Percentiles rank a stretch among this genome's conserved stretches.
phyloP scores from a whole-genome alignment of 73 alveolate species.

The Stentor roeselii region DNA sequence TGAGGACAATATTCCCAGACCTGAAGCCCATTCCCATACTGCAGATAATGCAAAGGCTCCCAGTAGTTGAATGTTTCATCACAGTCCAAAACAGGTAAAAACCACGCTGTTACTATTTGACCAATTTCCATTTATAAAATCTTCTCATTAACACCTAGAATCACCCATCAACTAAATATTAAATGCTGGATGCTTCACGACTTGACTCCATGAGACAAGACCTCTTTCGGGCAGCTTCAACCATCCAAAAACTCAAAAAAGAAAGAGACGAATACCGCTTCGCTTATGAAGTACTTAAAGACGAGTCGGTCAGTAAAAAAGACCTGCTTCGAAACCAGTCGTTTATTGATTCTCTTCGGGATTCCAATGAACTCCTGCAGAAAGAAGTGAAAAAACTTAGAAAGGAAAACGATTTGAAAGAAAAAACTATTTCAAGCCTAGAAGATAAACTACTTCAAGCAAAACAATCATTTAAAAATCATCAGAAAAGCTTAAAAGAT shows the following conservation, averaged over 20 bases:
- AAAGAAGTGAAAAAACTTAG: neutral
- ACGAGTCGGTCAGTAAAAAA: no score
- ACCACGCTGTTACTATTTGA: slow-evolving; percentile 5
- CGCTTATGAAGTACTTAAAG: neutral
- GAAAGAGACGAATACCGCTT: neutral
- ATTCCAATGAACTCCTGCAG: neutral
- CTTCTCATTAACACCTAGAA: no score
- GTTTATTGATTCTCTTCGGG: neutral
- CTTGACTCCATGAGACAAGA: neutral
- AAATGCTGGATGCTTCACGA: neutral
- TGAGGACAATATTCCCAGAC: slow-evolving; percentile 37
- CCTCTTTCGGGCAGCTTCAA: neutral
- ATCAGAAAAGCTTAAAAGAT: neutral
- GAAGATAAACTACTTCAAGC: no score
- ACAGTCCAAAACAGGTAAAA: slow-evolving; percentile 25
- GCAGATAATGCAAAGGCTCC: slow-evolving; percentile 38
- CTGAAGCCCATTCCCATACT: slow-evolving; percentile 21
- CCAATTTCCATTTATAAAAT: neutral
- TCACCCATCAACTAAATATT: no score
- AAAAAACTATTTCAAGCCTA: neutral
- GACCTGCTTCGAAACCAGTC: neutral
- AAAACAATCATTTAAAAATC: no score
- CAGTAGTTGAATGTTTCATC: slow-evolving; percentile 35
- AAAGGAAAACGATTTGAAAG: neutral
- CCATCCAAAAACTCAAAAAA: neutral